Evolutionary conservation across 768 basidiomycete species (phyloP).

Genomic region (Tylopilus sp.): DNA sequence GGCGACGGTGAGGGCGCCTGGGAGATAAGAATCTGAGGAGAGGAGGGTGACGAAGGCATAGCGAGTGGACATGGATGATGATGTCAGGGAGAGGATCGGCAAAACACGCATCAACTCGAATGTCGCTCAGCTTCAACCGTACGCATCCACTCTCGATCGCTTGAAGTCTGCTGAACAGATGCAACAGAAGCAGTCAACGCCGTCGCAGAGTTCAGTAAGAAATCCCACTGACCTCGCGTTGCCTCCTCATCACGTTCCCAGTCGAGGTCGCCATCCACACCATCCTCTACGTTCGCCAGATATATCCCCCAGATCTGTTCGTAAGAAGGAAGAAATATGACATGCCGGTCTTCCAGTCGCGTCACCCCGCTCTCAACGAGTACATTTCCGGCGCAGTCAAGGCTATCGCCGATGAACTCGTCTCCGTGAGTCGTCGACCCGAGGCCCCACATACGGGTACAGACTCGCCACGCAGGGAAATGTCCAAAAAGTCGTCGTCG

Average conservation of each 20-base stretch:
- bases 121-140: slow-evolving; percentile 39
- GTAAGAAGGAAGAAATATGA: slow-evolving; percentile 86
- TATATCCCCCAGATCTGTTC: slow-evolving; percentile 90
- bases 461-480: slow-evolving; percentile 51
- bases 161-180: slow-evolving; percentile 7
- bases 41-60: slow-evolving; percentile 91
- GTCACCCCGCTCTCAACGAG: slow-evolving; percentile 84
- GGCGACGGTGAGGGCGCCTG: slow-evolving; percentile 84
- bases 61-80: slow-evolving; percentile 51
- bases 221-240: neutral
- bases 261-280: slow-evolving; percentile 94
- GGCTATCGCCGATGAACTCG: slow-evolving; percentile 73
- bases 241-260: slow-evolving; percentile 31
- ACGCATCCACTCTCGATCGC: slow-evolving; percentile 12
- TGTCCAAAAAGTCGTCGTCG: slow-evolving; percentile 75
- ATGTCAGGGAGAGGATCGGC: neutral
- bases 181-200: slow-evolving; percentile 57
- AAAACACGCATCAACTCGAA: slow-evolving; percentile 20
- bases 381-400: slow-evolving; percentile 89
- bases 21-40: slow-evolving; percentile 89
- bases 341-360: slow-evolving; percentile 87
- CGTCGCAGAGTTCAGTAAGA: slow-evolving; percentile 70
- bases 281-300: slow-evolving; percentile 84
- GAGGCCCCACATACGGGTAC: neutral
- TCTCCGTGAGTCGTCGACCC: slow-evolving; percentile 41